Evolutionary conservation across 805 yeast genomes (phyloP).

Genomic region (Yarrowia sp.): DNA sequence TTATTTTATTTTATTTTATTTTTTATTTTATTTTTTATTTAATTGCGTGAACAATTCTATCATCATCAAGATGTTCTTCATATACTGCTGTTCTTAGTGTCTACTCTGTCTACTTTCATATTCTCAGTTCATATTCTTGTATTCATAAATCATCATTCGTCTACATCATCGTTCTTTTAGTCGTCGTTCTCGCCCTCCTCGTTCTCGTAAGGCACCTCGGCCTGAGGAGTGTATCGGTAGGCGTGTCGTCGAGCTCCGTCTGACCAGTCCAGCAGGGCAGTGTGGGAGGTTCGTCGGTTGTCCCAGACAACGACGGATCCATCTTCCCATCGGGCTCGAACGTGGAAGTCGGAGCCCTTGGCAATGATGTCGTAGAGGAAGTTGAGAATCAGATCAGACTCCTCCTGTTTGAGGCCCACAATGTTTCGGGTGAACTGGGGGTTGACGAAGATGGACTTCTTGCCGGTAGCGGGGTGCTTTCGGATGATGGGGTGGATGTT

Average conservation of each 20-base stretch:
- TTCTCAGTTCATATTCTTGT: background rate
- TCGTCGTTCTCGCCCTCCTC: slow-evolving; percentile 33
- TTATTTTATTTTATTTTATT: too few relatives aligned
- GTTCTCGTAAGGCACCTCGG: slow-evolving; percentile 57
- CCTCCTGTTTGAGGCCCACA: slow-evolving; percentile 71
- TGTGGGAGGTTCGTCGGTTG: slow-evolving; percentile 71
- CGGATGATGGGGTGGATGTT: slow-evolving; percentile 65
- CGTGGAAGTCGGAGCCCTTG: slow-evolving; percentile 66
- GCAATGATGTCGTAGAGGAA: slow-evolving; percentile 61
- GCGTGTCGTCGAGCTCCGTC: slow-evolving; percentile 72
- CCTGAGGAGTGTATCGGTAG: slow-evolving; percentile 76
- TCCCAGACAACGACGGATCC: slow-evolving; percentile 79
- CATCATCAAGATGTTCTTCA: too few relatives aligned
- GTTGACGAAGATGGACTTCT: slow-evolving; percentile 63
- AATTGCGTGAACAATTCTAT: too few relatives aligned
- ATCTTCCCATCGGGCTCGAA: slow-evolving; percentile 76
- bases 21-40: too few relatives aligned
- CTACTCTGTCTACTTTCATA: too few relatives aligned
- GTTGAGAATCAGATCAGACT: slow-evolving; percentile 56
- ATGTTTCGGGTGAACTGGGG: slow-evolving; percentile 65
- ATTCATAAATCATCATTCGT: slow-evolving; percentile 22
- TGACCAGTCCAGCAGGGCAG: slow-evolving; percentile 77
- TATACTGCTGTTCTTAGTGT: too few relatives aligned
- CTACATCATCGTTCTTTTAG: background rate
- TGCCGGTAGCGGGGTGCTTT: slow-evolving; percentile 67